Evolutionary conservation across 768 basidiomycete species (phyloP), one percentile per base, ranked within the genome.

Genomic region (Lepiota brunneoincarnata): DNA sequence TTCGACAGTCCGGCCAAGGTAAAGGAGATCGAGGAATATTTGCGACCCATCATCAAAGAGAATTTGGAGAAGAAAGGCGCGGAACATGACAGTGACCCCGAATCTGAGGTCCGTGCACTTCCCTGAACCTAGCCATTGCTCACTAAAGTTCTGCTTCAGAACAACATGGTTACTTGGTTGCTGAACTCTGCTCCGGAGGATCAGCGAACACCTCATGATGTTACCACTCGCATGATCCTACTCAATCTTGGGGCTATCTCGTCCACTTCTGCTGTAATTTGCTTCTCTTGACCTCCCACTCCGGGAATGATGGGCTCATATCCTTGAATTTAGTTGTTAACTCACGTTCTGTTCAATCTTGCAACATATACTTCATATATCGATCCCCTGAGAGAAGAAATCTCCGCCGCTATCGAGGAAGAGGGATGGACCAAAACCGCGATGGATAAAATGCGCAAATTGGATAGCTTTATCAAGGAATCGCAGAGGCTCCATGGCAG

Each of bases 381-480:
- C 1, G 53, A 63, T 10, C 62, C 67, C 6, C 46, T 81, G 4
- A 69, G 79, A 0, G 71, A 75, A 51, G 80, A 82, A 61, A 65
- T 78, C 2, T 72, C 75, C 24, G 44, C 55, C 1, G 67, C 74
- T 5, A 47, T 75, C 18, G 41, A 55, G 3, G 59, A 66, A 3
- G 67, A 75, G 20, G 76, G 70, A 31, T 78, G 73, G 56, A 31
- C 42, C n/a, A 57, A 52, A n/a, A 26, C 20, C 2, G 50, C 50
- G 3, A 24, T 57, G 0, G 56, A 57, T 40, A 57, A 57, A 39
- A 47, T 57, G 50, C 5, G 18, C 7, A 23, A 46, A 38, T 17
- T 52, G 14, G 56, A 57, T 20, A 52, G 56, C 37, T 57, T 57
- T 46, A 57, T 57, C 35, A 57, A 57, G 21, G 56, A 57, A 42